Evolutionary conservation across 1,284 basidiomycete species (phyloP).

Genomic region (Pterulicium gracile): DNA sequence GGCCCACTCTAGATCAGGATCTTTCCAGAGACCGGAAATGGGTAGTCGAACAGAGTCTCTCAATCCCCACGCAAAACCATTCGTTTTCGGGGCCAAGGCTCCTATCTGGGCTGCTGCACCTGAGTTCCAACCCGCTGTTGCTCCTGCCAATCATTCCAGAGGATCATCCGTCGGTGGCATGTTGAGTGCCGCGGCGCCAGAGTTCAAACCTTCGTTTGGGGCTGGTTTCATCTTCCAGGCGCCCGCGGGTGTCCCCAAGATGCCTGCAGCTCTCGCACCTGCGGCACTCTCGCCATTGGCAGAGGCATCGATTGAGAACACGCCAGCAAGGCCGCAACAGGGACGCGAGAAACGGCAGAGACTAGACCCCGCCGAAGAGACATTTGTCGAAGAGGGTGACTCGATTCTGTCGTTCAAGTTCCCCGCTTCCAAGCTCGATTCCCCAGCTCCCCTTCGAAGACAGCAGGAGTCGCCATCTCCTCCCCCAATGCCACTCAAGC

Average conservation of each 20-base stretch:
- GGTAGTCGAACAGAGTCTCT: conserved; percentile 21
- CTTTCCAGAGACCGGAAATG: conserved; percentile 7
- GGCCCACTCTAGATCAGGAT: conserved; percentile 51
- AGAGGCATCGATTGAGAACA: conserved; percentile 17
- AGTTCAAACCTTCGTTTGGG: conserved; percentile 50
- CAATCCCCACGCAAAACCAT: conserved; percentile 72
- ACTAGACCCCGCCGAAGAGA: conserved; percentile 12
- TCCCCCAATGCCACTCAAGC: conserved; percentile 13
- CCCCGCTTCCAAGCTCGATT: conserved; percentile 36
- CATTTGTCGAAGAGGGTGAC: conserved; percentile 36
- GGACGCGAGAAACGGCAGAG: conserved; percentile 71
- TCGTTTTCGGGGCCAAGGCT: conserved; percentile 48
- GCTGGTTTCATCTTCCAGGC: conserved; percentile 61
- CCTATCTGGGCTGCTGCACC: background rate
- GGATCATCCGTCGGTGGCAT: conserved; percentile 52
- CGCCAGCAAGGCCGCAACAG: conserved; percentile 29
- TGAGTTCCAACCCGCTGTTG: conserved; percentile 22
- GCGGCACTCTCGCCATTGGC: conserved; percentile 19
- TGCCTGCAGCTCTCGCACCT: conserved; percentile 28
- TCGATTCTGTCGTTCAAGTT: conserved; percentile 68
- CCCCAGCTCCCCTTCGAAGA: conserved; percentile 38
- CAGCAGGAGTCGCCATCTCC: conserved; percentile 30
- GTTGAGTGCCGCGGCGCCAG: conserved; percentile 66
- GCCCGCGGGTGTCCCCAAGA: conserved; percentile 50
- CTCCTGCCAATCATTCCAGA: conserved; percentile 39